Evolutionary conservation across 257 asterid species (phyloP), one percentile per base, ranked within the genome.

Genomic region (Lycium barbarum): DNA sequence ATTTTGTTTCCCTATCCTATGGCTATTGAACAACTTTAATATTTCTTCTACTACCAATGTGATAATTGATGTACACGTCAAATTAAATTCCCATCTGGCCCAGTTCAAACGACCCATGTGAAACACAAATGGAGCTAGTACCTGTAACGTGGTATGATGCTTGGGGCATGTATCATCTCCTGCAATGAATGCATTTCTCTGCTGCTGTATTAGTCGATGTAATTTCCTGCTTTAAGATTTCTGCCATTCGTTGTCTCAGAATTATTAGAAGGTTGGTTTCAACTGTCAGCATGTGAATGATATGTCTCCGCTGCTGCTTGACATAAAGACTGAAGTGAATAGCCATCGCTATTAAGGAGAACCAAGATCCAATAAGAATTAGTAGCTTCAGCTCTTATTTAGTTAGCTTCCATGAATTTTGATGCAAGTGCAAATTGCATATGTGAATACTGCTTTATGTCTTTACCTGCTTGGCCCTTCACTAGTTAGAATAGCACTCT

Each of bases 201-300:
- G 43, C 59, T 76, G 49, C n/a, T 76, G 22, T 47, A 26, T 36
- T 14, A 26, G 4, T 76, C 9, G 22, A 7, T 38, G 6, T 26
- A 33, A 14, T 51, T 7, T 6, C 13, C 8, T 8, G 26, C 15
- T 53, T 76, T 51, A 53, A 76, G 33, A 76, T 76, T 26, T 76
- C 9, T 51, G 59, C 12, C 82, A 76, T 51, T 26, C 0, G 15
- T 51, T 51, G 82, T 76, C 15, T 76, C 14, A 14, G 43, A 9
- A 26, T 53, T 53, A 53, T 13, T 76, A 53, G 47, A 26, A 53
- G 57, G 51, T 76, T 76, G 65, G 65, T 76, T 76, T 40, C 47
- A 76, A 76, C 65, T 51, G 65, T 26, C 26, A 26, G 26, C 65
- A 76, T 76, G 47, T 51, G 82, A 36, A 76, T 76, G 82, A 76